These are phyloP conservation scores for Niebla homalea DNA, from an alignment of 495 filamentous ascomycete genomes.

Conservation along the genomic window DNA sequence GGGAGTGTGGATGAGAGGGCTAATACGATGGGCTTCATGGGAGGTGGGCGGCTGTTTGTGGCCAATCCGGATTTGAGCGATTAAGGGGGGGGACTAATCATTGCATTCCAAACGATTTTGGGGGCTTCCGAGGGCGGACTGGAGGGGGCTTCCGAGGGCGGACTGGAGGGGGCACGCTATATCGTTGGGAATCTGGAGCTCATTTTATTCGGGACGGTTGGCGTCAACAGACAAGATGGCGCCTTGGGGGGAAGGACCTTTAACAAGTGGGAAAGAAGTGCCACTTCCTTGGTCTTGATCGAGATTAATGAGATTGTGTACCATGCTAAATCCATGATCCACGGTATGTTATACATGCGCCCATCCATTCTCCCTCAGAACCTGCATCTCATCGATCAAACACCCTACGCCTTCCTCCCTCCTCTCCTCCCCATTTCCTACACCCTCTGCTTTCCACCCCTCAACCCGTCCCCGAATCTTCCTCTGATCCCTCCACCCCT, in stretches of 20 bases:
- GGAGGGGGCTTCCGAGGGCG: neutral
- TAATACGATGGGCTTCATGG: conserved; percentile 54
- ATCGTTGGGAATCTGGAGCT: too few species aligned
- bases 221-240: too few species aligned
- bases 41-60: conserved; percentile 68
- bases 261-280: too few species aligned
- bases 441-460: conserved; percentile 19
- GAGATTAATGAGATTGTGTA: too few species aligned
- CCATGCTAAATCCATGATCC: too few species aligned
- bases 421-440: conserved; percentile 22
- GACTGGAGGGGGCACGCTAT: too few species aligned
- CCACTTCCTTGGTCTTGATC: too few species aligned
- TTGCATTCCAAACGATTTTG: neutral
- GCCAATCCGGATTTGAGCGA: conserved; percentile 82
- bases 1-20: conserved; percentile 92
- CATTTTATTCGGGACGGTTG: neutral
- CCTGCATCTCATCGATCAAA: conserved; percentile 76
- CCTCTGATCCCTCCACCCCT: conserved; percentile 25
- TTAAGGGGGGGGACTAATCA: conserved; percentile 19
- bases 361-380: conserved; percentile 63
- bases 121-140: too few species aligned
- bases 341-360: conserved; percentile 42
- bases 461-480: conserved; percentile 28
- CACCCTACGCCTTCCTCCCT: conserved; percentile 43
- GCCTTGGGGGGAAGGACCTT: too few species aligned